A percentile compares a stretch with the other conserved stretches of the same genome.
Evolutionary conservation across 306 rosid species (phyloP).

Genomic region (Cucurbita moschata): DNA sequence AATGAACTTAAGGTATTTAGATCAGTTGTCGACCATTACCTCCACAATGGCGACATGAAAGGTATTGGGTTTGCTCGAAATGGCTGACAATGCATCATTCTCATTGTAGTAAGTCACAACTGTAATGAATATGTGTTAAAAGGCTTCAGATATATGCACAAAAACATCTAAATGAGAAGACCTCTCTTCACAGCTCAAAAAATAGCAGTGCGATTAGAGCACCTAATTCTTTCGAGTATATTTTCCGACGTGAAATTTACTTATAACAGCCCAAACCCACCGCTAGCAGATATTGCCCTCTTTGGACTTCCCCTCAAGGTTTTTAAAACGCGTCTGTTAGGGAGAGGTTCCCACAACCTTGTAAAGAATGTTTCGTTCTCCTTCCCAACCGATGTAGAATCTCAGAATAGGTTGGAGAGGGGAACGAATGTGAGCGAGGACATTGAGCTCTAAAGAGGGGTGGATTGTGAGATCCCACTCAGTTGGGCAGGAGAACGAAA

Average conservation of each 20-base stretch:
- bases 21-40: conserved; percentile 4
- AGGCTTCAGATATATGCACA: not conserved
- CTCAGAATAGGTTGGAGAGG: no score
- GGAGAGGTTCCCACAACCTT: no score
- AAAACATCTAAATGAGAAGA: not conserved
- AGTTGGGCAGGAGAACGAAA: no score
- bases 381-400: no score
- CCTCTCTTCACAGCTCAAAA: not conserved
- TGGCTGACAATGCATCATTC: conserved; percentile 13
- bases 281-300: no score
- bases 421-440: no score
- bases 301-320: no score
- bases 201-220: not conserved
- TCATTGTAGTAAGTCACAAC: conserved; percentile 10
- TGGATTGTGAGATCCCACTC: no score
- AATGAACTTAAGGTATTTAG: not conserved
- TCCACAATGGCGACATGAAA: conserved; percentile 14
- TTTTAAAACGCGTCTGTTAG: no score
- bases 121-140: not conserved
- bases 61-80: not conserved
- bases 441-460: no score
- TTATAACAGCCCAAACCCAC: no score
- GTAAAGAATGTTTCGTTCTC: no score
- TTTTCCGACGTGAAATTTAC: not conserved
- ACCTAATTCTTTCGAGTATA: not conserved